These are phyloP conservation scores for Podospora didyma DNA, from an alignment of 495 filamentous ascomycete genomes.

Conservation along the genomic window DNA sequence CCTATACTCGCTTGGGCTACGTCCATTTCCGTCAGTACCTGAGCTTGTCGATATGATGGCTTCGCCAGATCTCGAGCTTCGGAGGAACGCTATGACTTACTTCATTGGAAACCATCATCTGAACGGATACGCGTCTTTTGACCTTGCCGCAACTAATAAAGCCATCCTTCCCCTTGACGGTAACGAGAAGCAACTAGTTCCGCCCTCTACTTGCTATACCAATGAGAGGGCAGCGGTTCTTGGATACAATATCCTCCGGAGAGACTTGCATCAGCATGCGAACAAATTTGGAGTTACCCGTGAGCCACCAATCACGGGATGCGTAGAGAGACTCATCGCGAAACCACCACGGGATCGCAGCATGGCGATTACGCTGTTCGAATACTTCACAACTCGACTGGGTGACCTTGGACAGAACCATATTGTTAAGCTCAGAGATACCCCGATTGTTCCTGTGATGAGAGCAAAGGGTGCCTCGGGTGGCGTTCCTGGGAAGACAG, in stretches of 20 bases:
- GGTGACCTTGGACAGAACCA: conserved; percentile 63
- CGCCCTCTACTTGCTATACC: conserved; percentile 74
- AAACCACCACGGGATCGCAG: conserved; percentile 62
- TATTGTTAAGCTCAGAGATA: conserved; percentile 53
- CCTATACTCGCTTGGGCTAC: conserved; percentile 65
- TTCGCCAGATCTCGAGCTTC: conserved; percentile 50
- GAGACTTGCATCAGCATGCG: conserved; percentile 70
- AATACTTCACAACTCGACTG: conserved; percentile 74
- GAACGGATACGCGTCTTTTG: conserved; percentile 66
- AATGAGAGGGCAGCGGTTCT: conserved; percentile 73
- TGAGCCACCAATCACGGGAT: conserved; percentile 74
- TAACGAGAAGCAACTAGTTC: conserved; percentile 56
- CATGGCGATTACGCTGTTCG: conserved; percentile 67
- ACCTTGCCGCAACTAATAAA: conserved; percentile 50
- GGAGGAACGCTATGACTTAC: conserved; percentile 71
- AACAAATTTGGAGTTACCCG: conserved; percentile 73
- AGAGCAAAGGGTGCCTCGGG: conserved; percentile 28
- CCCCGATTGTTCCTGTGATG: conserved; percentile 67
- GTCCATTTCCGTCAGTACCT: conserved; percentile 58
- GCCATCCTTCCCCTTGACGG: conserved; percentile 73
- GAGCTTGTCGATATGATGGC: conserved; percentile 78
- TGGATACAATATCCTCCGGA: conserved; percentile 70
- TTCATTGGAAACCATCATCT: conserved; percentile 72
- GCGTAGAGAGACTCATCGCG: conserved; percentile 62
- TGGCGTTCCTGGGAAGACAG: conserved; percentile 5